Evolutionary conservation across 352 stramenopile genomes (phyloP).

Genomic region (Peronospora tabacina): DNA sequence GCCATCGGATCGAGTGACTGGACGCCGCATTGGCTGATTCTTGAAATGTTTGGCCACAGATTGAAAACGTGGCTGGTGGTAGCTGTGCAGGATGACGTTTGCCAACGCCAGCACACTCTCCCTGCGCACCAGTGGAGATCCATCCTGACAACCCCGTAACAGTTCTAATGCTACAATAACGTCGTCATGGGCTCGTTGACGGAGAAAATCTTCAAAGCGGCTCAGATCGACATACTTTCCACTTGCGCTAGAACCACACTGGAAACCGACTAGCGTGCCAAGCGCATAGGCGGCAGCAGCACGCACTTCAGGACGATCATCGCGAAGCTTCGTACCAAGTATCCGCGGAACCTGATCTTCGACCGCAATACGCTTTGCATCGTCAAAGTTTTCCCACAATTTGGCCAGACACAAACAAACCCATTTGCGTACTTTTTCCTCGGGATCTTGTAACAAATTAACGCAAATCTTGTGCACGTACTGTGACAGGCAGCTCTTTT

Average conservation of each 20-base stretch:
- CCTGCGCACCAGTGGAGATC: constrained; percentile 71
- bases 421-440: constrained; percentile 74
- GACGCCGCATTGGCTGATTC: constrained; percentile 28
- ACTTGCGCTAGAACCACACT: constrained; percentile 51
- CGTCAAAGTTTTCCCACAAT: constrained; percentile 89
- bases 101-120: constrained; percentile 81
- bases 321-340: constrained; percentile 71
- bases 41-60: constrained; percentile 76
- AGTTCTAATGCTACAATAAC: constrained; percentile 65
- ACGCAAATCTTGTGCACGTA: constrained; percentile 72
- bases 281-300: constrained; percentile 91
- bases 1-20: constrained; percentile 1
- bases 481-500: constrained; percentile 91
- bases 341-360: constrained; percentile 81
- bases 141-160: constrained; percentile 63
- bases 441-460: constrained; percentile 50
- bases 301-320: constrained; percentile 87
- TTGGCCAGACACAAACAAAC: constrained; percentile 92
- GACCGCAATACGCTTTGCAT: constrained; percentile 82
- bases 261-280: constrained; percentile 84
- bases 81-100: constrained; percentile 81
- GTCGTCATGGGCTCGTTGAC: constrained; percentile 51
- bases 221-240: constrained; percentile 39
- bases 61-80: constrained; percentile 81
- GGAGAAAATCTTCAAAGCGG: constrained; percentile 54